A percentile compares a stretch with the other conserved stretches of the same genome.
Conservation (phyloP, 768 basidiomycete species). For the Leccinum aurantiacum region DNA sequence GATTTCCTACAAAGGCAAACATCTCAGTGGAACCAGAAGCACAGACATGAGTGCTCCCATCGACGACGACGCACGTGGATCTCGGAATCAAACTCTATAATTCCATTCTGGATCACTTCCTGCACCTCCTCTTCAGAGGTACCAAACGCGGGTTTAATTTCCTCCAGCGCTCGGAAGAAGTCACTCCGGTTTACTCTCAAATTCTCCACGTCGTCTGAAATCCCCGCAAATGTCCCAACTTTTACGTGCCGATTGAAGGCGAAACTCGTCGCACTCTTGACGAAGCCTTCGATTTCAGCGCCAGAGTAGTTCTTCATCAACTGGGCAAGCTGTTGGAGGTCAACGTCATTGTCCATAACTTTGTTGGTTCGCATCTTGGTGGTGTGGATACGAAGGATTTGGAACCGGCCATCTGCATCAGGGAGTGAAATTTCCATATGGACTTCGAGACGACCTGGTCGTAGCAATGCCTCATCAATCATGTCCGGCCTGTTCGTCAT, state of each 20-base stretch:
- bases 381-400: constrained; percentile 96
- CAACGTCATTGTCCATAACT: constrained; percentile 85
- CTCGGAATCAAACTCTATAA: constrained; percentile 77
- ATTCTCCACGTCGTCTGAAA: constrained; percentile 94
- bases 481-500: constrained; percentile 99
- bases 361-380: constrained; percentile 89
- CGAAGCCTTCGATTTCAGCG: constrained; percentile 91
- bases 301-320: constrained; percentile 97
- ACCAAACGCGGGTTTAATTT: constrained; percentile 96
- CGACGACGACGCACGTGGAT: constrained; percentile 58
- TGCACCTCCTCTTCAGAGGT: constrained; percentile 95
- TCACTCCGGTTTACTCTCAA: constrained; percentile 83
- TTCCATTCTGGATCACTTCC: constrained; percentile 93
- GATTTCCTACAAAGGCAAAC: constrained; percentile 57
- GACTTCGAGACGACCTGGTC: constrained; percentile 97
- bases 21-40: constrained; percentile 2
- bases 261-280: constrained; percentile 98
- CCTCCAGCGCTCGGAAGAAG: constrained; percentile 88
- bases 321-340: constrained; percentile 76
- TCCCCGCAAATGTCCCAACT: constrained; percentile 95
- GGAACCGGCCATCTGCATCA: constrained; percentile 86
- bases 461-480: constrained; percentile 97
- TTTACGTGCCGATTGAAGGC: constrained; percentile 98
- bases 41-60: background rate
- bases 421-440: constrained; percentile 99